phyloP scores from a whole-genome alignment of 305 asterid genomes.

The Rubia balearica region DNA sequence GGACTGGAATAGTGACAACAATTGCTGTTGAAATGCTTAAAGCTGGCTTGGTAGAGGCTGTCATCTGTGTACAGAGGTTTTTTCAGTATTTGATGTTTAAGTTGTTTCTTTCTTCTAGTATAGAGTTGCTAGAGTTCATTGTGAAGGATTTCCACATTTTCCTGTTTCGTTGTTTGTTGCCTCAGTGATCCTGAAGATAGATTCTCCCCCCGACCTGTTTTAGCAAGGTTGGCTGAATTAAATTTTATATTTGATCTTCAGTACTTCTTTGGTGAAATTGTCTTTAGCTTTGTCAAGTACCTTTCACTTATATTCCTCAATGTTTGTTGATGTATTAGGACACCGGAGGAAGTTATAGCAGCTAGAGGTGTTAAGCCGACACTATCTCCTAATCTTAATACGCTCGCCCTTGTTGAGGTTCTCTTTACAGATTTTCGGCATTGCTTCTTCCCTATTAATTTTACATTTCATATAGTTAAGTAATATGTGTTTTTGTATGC shows the following conservation, averaged over 20 bases:
- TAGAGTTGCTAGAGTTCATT: constrained; percentile 14
- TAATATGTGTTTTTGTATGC: background rate
- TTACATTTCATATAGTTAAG: background rate
- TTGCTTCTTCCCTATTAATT: background rate
- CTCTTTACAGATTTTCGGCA: constrained; percentile 20
- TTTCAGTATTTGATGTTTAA: background rate
- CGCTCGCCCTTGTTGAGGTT: constrained; percentile 93
- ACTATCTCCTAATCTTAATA: constrained; percentile 89
- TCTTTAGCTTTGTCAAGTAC: constrained; percentile 4
- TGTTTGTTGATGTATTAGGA: constrained; percentile 41
- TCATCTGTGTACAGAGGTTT: constrained; percentile 85
- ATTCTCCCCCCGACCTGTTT: constrained; percentile 75
- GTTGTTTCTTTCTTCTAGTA: constrained; percentile 5
- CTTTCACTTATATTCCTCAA: constrained; percentile 9
- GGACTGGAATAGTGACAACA: constrained; percentile 99
- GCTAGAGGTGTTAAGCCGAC: constrained; percentile 99
- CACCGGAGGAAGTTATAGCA: constrained; percentile 93
- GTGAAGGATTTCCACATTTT: constrained; percentile 12
- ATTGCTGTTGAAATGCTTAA: constrained; percentile 93
- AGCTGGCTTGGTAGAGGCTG: constrained; percentile 92
- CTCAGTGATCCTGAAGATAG: constrained; percentile 95
- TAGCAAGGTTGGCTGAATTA: constrained; percentile 61
- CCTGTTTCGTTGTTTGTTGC: constrained; percentile 12
- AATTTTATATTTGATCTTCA: background rate
- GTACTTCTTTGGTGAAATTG: background rate